These are phyloP conservation scores for Saraca asoca DNA, from an alignment of 331 rosid genomes.

Conservation along the genomic window DNA sequence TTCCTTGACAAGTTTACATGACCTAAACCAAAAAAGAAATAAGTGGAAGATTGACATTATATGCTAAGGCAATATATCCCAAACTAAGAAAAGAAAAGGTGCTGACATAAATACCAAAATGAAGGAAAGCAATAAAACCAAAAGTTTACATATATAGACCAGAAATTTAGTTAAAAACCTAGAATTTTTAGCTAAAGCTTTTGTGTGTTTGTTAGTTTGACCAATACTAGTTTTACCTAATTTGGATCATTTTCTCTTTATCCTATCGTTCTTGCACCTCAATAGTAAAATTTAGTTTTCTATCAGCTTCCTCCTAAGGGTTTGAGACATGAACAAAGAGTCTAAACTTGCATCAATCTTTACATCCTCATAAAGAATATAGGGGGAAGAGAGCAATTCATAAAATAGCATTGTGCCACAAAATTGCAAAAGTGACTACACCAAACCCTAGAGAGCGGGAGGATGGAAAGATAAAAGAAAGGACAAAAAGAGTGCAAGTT, in stretches of 20 bases:
- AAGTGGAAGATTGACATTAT: constrained; percentile 35
- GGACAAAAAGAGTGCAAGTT: too few relatives aligned
- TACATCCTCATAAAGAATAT: constrained; percentile 38
- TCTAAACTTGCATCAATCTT: constrained; percentile 34
- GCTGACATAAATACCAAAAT: constrained; percentile 36
- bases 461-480: too few relatives aligned
- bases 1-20: constrained; percentile 24
- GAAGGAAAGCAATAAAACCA: constrained; percentile 33
- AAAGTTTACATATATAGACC: constrained; percentile 20
- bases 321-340: constrained; percentile 14
- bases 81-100: constrained; percentile 45
- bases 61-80: constrained; percentile 31
- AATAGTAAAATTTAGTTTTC: constrained; percentile 39
- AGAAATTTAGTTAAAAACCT: constrained; percentile 45
- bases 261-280: constrained; percentile 33
- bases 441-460: too few relatives aligned
- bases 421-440: too few relatives aligned
- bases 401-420: too few relatives aligned
- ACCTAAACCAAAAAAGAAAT: constrained; percentile 4
- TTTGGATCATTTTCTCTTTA: constrained; percentile 18
- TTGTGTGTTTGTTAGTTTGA: constrained; percentile 54
- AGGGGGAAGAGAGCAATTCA: too few relatives aligned
- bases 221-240: constrained; percentile 45
- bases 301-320: constrained; percentile 17
- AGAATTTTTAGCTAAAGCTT: constrained; percentile 49